Conservation (phyloP, 1,284 basidiomycete genomes). For the Neonothopanus nambi region DNA sequence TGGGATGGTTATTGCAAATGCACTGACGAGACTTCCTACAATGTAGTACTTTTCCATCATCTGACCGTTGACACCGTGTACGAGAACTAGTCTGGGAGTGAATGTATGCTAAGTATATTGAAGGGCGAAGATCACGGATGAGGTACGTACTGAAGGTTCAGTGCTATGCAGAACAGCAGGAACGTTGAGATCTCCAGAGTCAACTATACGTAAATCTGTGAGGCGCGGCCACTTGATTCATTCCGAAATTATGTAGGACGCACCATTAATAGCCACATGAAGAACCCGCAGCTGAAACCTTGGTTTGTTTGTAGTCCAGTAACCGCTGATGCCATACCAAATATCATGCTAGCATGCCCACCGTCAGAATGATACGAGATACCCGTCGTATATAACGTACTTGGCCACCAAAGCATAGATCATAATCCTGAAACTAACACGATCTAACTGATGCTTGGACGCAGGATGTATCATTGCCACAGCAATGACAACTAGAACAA, state of each 20-base stretch:
- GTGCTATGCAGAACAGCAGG: conserved; percentile 24
- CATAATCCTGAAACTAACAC: conserved; percentile 27
- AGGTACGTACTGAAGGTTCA: conserved; percentile 25
- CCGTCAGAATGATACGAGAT: no score
- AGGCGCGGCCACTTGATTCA: not conserved
- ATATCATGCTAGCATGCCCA: conserved; percentile 22
- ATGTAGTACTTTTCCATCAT: conserved; percentile 29
- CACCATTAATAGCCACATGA: conserved; percentile 22
- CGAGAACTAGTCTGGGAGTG: conserved; percentile 24
- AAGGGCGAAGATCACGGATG: not conserved
- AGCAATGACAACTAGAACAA: conserved; percentile 17
- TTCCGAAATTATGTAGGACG: not conserved
- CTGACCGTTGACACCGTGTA: conserved; percentile 24
- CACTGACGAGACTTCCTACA: conserved; percentile 17
- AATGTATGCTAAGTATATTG: not conserved
- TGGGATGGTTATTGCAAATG: conserved; percentile 19
- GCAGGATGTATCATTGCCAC: conserved; percentile 15
- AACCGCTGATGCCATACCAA: conserved; percentile 18
- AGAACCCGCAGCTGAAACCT: conserved; percentile 17
- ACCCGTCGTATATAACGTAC: conserved; percentile 19
- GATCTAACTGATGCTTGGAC: conserved; percentile 20
- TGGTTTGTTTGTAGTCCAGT: conserved; percentile 13
- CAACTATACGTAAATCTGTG: conserved; percentile 13
- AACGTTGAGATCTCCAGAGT: conserved; percentile 21
- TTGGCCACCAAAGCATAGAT: conserved; percentile 22